Conservation (phyloP, 345 rosid genomes). For the Linum usitatissimum region DNA sequence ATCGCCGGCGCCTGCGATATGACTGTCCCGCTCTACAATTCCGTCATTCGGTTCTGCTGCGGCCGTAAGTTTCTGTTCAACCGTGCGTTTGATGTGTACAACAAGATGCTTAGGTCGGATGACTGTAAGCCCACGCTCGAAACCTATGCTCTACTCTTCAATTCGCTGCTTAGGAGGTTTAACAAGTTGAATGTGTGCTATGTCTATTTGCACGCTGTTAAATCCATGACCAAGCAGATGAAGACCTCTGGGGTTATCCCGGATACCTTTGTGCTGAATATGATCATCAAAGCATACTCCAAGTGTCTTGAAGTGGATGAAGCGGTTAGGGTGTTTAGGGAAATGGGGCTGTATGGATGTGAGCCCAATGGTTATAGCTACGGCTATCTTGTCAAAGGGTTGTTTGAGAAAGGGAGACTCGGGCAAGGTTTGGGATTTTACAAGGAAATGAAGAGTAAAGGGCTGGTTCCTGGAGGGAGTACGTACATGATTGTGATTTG, state of each 20-base stretch:
- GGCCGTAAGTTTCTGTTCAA: conserved; percentile 63
- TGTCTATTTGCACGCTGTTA: conserved; percentile 66
- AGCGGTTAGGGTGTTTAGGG: conserved; percentile 54
- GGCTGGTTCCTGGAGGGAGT: conserved; percentile 49
- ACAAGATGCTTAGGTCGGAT: conserved; percentile 58
- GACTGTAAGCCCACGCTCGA: conserved; percentile 67
- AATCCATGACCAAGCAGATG: conserved; percentile 79
- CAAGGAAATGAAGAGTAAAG: conserved; percentile 60
- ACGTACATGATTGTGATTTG: conserved; percentile 67
- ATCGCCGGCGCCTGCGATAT: conserved; percentile 73
- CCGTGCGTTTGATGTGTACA: conserved; percentile 72
- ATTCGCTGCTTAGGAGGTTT: conserved; percentile 60
- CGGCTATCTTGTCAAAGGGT: conserved; percentile 60
- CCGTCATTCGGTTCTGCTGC: conserved; percentile 62
- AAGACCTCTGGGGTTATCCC: conserved; percentile 71
- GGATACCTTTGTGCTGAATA: conserved; percentile 64
- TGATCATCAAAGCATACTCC: conserved; percentile 78
- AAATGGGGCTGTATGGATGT: conserved; percentile 77
- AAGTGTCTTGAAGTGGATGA: conserved; percentile 71
- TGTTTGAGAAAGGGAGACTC: conserved; percentile 70
- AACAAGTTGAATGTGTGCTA: conserved; percentile 59
- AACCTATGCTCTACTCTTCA: conserved; percentile 51
- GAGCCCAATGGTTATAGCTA: conserved; percentile 60
- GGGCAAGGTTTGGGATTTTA: conserved; percentile 63
- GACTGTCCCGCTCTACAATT: conserved; percentile 60